Evolutionary conservation across 2,329 filamentous ascomycete species (phyloP), one percentile per base, ranked within the genome.

Genomic region (Pseudopithomyces chartarum): DNA sequence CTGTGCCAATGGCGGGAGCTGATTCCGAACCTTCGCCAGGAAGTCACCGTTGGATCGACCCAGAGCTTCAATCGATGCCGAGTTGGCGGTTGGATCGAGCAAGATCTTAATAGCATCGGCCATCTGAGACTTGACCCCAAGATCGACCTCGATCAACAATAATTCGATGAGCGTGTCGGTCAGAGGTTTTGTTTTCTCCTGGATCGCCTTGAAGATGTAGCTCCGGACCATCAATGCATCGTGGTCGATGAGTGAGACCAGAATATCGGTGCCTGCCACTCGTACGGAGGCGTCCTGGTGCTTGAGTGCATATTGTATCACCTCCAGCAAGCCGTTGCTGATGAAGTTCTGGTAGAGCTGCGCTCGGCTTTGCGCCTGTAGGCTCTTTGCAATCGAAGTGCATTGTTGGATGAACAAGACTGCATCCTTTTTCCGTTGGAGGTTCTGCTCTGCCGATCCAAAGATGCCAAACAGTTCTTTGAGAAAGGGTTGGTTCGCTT

Each of bases 351-450:
- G 89, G 77, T 96, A 97, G 15, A 99, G 81, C 20, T 87, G 88
- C 60, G 91, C 89, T 58, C 95, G 86, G 7, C 87, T 88, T 23
- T 89, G 90, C 2, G 90, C 90, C 73, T 98, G 95, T 17, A 99
- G 83, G 69, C 92, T 97, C 80, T 99, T 99, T 1, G 92, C 92
- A 67, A 98, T 95, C 3, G 88, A 86, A 64, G 92, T 96, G 78
- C 94, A 98, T 75, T 98, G 93, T 75, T 98, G 93, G 57, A 99
- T 95, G 75, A 99, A 98, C 36, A 96, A 83, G 11, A 99, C 94
- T 0, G 92, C 95, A 66, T 98, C 91, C 76, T 97, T 97, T 77
- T 95, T 96, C 58, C 90, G 87, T 69, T 86, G 87, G 51, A 85
- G 80, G 48, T 90, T 87, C 51, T 76, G 73, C 57, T 87, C 85